These are phyloP conservation scores for Schizophyllum commune DNA, from an alignment of 1,284 basidiomycete species.

Conservation along the genomic window DNA sequence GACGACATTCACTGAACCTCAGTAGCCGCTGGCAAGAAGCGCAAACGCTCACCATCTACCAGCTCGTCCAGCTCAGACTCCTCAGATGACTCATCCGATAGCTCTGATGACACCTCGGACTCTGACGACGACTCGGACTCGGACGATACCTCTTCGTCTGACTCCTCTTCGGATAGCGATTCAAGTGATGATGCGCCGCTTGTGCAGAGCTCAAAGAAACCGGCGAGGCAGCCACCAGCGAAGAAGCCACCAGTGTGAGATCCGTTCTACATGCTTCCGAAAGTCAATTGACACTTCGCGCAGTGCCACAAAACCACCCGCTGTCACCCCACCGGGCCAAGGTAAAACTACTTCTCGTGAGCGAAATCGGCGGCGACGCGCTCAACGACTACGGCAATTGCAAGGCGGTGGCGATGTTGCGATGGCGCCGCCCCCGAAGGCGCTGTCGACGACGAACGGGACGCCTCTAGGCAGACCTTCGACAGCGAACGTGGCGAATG, in stretches of 20 bases:
- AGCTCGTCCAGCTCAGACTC: not conserved
- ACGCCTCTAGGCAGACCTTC: not conserved
- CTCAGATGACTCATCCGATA: not conserved
- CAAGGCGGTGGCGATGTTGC: constrained; percentile 14
- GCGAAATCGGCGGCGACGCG: constrained; percentile 58
- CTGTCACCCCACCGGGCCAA: constrained; percentile 48
- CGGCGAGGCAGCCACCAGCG: not conserved
- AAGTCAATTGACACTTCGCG: not conserved
- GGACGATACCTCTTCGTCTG: constrained; percentile 3
- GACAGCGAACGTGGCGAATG: not conserved
- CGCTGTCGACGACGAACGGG: not conserved
- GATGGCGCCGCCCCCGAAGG: constrained; percentile 8
- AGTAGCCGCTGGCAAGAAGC: not conserved
- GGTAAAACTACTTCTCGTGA: constrained; percentile 61
- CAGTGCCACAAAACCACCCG: not conserved
- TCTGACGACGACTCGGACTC: not conserved
- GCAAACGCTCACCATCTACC: not conserved
- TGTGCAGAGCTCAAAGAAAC: not conserved
- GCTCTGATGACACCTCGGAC: not conserved
- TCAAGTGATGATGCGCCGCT: not conserved
- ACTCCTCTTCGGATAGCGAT: constrained; percentile 1
- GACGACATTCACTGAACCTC: not conserved
- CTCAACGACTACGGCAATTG: constrained; percentile 29
- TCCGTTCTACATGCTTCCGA: not conserved
- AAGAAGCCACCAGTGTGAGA: not conserved